A percentile compares a stretch with the other conserved stretches of the same genome.
phyloP scores from a whole-genome alignment of 768 basidiomycete genomes.

The Boletus insuetus region DNA sequence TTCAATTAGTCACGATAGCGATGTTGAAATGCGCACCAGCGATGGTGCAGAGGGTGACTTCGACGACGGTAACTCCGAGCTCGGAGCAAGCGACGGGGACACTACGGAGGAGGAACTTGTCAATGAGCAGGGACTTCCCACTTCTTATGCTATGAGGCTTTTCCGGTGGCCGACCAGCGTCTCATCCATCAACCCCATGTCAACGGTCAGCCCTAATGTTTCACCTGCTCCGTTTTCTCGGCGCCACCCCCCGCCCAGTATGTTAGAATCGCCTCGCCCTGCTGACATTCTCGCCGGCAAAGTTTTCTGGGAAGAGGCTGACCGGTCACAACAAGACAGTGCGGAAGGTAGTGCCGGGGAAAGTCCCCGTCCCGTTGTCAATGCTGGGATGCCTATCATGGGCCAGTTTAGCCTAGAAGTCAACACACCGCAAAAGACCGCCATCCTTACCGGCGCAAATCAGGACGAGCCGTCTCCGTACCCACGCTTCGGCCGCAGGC shows the following conservation, averaged over 20 bases:
- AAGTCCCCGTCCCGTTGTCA: constrained; percentile 15
- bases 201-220: constrained; percentile 62
- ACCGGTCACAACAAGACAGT: constrained; percentile 37
- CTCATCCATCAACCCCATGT: constrained; percentile 69
- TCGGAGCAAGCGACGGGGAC: constrained; percentile 62
- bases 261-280: constrained; percentile 49
- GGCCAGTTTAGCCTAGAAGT: constrained; percentile 34
- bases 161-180: constrained; percentile 64
- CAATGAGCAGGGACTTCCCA: constrained; percentile 69
- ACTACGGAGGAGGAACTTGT: constrained; percentile 85
- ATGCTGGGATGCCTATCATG: constrained; percentile 34
- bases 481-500: constrained; percentile 22
- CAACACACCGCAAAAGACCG: constrained; percentile 16
- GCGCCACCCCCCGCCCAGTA: constrained; percentile 27
- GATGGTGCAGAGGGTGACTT: constrained; percentile 26
- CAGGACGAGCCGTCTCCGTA: constrained; percentile 35
- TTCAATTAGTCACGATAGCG: constrained; percentile 49
- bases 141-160: constrained; percentile 70
- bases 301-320: constrained; percentile 49
- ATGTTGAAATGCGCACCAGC: constrained; percentile 48
- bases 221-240: constrained; percentile 42
- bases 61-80: constrained; percentile 46
- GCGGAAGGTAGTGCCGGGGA: constrained; percentile 33
- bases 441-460: constrained; percentile 29
- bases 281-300: constrained; percentile 68